Conservation (phyloP, 495 filamentous ascomycete genomes). For the Aspergillus hancockii region DNA sequence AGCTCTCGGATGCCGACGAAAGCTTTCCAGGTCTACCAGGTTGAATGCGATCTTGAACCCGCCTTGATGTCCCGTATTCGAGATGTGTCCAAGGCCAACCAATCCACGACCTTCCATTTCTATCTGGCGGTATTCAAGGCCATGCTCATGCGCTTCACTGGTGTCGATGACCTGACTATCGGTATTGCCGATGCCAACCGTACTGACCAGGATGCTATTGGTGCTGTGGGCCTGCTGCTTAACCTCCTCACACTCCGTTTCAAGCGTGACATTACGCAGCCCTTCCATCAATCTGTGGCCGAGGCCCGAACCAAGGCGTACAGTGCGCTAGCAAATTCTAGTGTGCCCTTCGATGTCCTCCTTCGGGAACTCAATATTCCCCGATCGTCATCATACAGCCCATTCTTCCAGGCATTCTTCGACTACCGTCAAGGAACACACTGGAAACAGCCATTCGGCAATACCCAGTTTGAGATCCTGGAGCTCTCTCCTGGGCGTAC, state of each 20-base stretch:
- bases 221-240: conserved; percentile 43
- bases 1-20: no score
- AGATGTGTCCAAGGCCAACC: not conserved
- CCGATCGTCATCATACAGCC: conserved; percentile 25
- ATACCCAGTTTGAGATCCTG: not conserved
- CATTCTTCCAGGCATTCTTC: conserved; percentile 36
- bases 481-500: not conserved
- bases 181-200: conserved; percentile 45
- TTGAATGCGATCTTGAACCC: no score
- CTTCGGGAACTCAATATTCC: conserved; percentile 28
- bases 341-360: conserved; percentile 40
- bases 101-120: conserved; percentile 34
- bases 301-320: conserved; percentile 17
- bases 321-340: conserved; percentile 25
- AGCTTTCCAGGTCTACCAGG: no score
- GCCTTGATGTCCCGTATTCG: no score
- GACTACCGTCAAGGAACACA: conserved; percentile 22
- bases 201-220: conserved; percentile 13
- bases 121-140: conserved; percentile 27
- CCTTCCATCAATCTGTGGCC: not conserved
- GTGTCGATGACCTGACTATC: conserved; percentile 35
- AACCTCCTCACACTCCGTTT: conserved; percentile 52
- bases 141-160: conserved; percentile 23
- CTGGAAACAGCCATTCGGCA: not conserved
- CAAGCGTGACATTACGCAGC: not conserved